Percentiles rank a stretch among this genome's conserved stretches.
phyloP scores from a whole-genome alignment of 352 stramenopile species.

The Hyaloperonospora arabidopsidis region DNA sequence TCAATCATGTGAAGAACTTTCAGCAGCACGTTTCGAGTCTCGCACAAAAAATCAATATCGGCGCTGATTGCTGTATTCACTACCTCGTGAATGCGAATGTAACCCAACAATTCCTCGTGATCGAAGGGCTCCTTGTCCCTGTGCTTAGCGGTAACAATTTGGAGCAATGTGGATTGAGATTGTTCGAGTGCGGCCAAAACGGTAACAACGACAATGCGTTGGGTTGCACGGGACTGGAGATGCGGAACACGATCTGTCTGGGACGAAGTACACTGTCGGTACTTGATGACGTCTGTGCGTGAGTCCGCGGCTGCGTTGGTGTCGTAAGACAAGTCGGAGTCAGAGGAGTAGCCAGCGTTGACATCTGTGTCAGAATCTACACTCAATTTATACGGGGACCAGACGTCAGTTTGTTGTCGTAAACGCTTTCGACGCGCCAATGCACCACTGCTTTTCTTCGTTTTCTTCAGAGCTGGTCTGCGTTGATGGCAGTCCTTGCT shows the following conservation, averaged over 20 bases:
- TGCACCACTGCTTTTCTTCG: constrained; percentile 1
- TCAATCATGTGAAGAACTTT: constrained; percentile 46
- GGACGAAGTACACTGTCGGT: not conserved
- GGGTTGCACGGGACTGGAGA: constrained; percentile 27
- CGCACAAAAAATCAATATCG: constrained; percentile 32
- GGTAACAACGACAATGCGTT: constrained; percentile 29
- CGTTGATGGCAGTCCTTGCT: not conserved
- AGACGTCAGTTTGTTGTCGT: constrained; percentile 26
- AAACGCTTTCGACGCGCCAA: constrained; percentile 24
- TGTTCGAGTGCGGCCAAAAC: constrained; percentile 35
- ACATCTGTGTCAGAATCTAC: constrained; percentile 22
- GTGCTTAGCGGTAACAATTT: constrained; percentile 13
- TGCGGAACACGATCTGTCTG: constrained; percentile 27
- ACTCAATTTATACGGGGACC: constrained; percentile 9
- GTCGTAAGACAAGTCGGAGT: constrained; percentile 14
- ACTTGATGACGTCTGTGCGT: not conserved
- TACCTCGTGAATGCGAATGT: constrained; percentile 28
- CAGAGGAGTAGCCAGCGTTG: constrained; percentile 19
- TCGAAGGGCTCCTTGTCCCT: not conserved
- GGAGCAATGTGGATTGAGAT: constrained; percentile 30
- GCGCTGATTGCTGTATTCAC: constrained; percentile 27
- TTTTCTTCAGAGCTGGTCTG: constrained; percentile 7
- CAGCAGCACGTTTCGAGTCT: constrained; percentile 29
- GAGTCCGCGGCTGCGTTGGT: constrained; percentile 2
- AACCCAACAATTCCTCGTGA: constrained; percentile 28